Evolutionary conservation across 73 alveolate species (phyloP), one percentile per base, ranked within the genome.

Genomic region (Urostyla sp.): DNA sequence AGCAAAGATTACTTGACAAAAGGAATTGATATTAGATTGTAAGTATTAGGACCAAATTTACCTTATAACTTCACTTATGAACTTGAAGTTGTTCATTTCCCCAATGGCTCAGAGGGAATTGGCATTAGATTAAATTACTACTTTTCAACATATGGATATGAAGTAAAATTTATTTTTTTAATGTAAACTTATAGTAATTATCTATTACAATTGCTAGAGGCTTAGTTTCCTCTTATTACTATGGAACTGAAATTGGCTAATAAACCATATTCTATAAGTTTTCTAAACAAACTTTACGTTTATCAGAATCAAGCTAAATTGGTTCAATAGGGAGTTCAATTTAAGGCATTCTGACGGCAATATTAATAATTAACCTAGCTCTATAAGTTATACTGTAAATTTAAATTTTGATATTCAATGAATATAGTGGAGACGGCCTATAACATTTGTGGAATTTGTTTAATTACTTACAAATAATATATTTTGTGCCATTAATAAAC

Each of bases 351-450:
- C 37, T 63, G 79, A 10, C 44, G 1, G 50, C 30, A 1, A 43
- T 63, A 23, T 26, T 63, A n/a, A 63, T 63, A 2, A 40, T 50
- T 10, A 63, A 63, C 44, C 45, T 63, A 20, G 79, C 60, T 21
- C 60, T 63, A 1, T 63, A 57, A 38, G 79, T 63, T 34, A 63
- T 63, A 1, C 16, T 63, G 79, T 63, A 63, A 37, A 35, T 31
- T 30, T 59, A 4, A 26, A 8, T 59, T 5, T 21, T 26, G 20
- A 15, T 63, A 10, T 43, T 40, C 30, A 21, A n/a, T n/a, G n/a
- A n/a, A n/a, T 55, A 27, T 63, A 63, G 79, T 20, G 83, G 83
- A 10, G 83, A 69, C 48, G 83, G 83, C 8, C 52, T 69, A 8
- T 24, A 45, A 27, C 83, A 69, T 30, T 46, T 69, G 83, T 69